A percentile compares a stretch with the other conserved stretches of the same genome.
Conservation (phyloP, 1,284 basidiomycete genomes). For the Cryptococcus hybrid region DNA sequence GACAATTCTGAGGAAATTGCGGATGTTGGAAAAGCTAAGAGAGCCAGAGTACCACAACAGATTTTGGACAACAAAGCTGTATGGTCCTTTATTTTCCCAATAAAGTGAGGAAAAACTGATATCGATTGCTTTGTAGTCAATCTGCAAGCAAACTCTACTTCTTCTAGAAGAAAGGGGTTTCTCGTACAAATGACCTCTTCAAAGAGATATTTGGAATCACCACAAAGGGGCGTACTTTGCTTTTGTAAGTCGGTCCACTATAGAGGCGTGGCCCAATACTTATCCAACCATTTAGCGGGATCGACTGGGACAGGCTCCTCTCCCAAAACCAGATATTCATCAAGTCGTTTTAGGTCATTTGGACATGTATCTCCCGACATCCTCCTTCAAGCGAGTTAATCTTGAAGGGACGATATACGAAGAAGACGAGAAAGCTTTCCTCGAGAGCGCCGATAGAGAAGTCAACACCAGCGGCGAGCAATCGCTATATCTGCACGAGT, state of each 20-base stretch:
- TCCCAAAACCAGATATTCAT: conserved; percentile 36
- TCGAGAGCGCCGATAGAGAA: conserved; percentile 6
- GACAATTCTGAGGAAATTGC: not conserved
- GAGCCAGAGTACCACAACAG: conserved; percentile 29
- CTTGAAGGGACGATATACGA: conserved; percentile 1
- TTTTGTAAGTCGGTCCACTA: conserved; percentile 30
- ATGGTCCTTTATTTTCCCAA: conserved; percentile 5
- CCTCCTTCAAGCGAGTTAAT: not conserved
- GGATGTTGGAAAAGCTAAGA: conserved; percentile 10
- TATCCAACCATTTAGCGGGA: conserved; percentile 4
- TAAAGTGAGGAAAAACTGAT: not conserved
- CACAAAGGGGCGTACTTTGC: conserved; percentile 45
- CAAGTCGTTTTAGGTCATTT: conserved; percentile 33
- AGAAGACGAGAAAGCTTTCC: conserved; percentile 7
- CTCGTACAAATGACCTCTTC: conserved; percentile 34
- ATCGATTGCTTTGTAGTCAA: conserved; percentile 21
- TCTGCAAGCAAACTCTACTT: conserved; percentile 41
- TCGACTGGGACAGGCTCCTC: conserved; percentile 11
- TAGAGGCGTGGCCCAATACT: not conserved
- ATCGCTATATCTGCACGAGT: conserved; percentile 1
- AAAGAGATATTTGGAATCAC: conserved; percentile 44
- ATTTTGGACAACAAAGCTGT: conserved; percentile 44
- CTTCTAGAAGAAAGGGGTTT: conserved; percentile 28
- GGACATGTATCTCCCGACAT: conserved; percentile 43
- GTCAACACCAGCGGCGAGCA: conserved; percentile 6